These are phyloP conservation scores for Hemisphaericaspora xylanilytica DNA, from an alignment of 1,139 yeast species.

Conservation along the genomic window DNA sequence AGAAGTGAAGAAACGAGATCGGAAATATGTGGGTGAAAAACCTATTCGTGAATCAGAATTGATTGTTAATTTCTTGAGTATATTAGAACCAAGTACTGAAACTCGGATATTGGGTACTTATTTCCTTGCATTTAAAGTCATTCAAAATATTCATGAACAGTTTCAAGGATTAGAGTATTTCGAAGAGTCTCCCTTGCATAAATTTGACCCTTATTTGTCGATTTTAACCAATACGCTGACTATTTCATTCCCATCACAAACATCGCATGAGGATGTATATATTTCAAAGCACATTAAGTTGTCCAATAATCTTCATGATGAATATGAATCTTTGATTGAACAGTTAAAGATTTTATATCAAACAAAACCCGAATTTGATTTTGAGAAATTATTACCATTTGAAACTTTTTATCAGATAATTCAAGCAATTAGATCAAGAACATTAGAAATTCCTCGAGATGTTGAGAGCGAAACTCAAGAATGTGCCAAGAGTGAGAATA, in stretches of 20 bases:
- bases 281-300: slow-evolving; percentile 17
- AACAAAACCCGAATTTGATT: slow-evolving; percentile 12
- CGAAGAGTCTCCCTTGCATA: slow-evolving; percentile 12
- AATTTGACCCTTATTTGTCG: slow-evolving; percentile 25
- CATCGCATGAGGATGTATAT: slow-evolving; percentile 10
- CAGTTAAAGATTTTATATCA: slow-evolving; percentile 15
- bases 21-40: slow-evolving; percentile 12
- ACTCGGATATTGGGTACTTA: slow-evolving; percentile 32
- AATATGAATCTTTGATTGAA: slow-evolving; percentile 15
- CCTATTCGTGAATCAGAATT: slow-evolving; percentile 21
- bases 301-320: slow-evolving; percentile 10
- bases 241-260: slow-evolving; percentile 10
- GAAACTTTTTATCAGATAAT: slow-evolving; percentile 38
- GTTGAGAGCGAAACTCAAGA: slow-evolving; percentile 16
- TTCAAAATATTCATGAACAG: slow-evolving; percentile 10
- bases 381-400: slow-evolving; percentile 19
- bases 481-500: slow-evolving; percentile 14
- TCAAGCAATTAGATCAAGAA: slow-evolving; percentile 55
- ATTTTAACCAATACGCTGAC: slow-evolving; percentile 23
- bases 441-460: slow-evolving; percentile 58
- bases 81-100: slow-evolving; percentile 25
- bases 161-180: slow-evolving; percentile 5
- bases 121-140: slow-evolving; percentile 23
- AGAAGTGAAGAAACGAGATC: slow-evolving; percentile 18
- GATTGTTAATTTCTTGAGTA: slow-evolving; percentile 22